phyloP scores from a whole-genome alignment of 2,329 filamentous ascomycete species.

The Aspergillus bombycis region DNA sequence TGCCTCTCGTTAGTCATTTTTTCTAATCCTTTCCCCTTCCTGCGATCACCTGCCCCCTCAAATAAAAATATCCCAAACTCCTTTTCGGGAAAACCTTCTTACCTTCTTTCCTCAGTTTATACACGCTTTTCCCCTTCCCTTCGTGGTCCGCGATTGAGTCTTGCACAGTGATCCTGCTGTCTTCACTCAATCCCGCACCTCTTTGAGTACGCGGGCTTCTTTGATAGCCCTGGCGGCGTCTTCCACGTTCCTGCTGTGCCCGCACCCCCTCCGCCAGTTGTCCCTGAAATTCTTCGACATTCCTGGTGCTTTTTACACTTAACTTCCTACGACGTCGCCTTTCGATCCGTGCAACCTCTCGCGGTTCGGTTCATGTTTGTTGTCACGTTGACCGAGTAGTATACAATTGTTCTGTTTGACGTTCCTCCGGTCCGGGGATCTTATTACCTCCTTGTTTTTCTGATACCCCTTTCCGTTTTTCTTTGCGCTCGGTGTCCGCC shows the following conservation, averaged over 20 bases:
- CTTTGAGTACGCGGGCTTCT: constrained; percentile 20
- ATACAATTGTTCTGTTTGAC: constrained; percentile 16
- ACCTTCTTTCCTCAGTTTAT: constrained; percentile 3
- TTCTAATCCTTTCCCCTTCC: constrained; percentile 5
- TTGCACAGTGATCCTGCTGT: constrained; percentile 4
- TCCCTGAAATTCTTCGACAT: constrained; percentile 14
- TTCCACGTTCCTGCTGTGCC: constrained; percentile 27
- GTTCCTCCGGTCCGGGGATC: constrained; percentile 12
- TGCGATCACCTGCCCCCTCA: constrained; percentile 9
- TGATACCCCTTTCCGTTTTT: constrained; percentile 25
- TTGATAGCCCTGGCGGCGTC: constrained; percentile 30
- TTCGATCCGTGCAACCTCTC: background rate
- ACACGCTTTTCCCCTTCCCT: constrained; percentile 8
- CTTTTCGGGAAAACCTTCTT: constrained; percentile 15
- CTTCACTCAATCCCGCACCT: constrained; percentile 12
- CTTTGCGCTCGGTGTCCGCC: constrained; percentile 21
- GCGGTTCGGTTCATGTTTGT: constrained; percentile 4
- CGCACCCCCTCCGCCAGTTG: constrained; percentile 18
- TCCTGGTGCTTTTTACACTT: constrained; percentile 13
- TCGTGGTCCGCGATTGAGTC: constrained; percentile 3
- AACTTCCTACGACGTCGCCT: constrained; percentile 3
- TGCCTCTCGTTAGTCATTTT: background rate
- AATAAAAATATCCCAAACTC: constrained; percentile 12
- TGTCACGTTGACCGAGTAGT: background rate
- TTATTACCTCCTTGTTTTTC: constrained; percentile 22